A percentile compares a stretch with the other conserved stretches of the same genome.
Evolutionary conservation across 1,284 basidiomycete species (phyloP).

Genomic region (Marasmius tenuissimus): DNA sequence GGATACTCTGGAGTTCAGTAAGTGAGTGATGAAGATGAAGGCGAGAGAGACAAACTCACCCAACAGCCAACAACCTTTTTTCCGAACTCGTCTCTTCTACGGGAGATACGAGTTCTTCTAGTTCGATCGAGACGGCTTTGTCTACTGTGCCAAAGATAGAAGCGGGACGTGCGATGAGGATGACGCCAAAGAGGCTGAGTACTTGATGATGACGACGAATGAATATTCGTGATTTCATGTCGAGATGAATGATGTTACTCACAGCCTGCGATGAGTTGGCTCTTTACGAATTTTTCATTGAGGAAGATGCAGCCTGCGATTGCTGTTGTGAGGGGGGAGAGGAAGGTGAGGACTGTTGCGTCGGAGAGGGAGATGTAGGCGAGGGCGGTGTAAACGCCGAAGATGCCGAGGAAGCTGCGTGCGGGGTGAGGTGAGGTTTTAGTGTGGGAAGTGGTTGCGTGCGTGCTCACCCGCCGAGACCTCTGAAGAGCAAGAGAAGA

Average conservation of each 20-base stretch:
- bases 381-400: constrained; percentile 69
- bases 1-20: too few relatives aligned
- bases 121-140: not conserved
- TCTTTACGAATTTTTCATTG: constrained; percentile 58
- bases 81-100: too few relatives aligned
- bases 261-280: constrained; percentile 66
- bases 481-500: constrained; percentile 45
- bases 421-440: not conserved
- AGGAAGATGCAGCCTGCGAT: constrained; percentile 71
- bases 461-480: constrained; percentile 46
- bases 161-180: constrained; percentile 59
- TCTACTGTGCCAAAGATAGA: constrained; percentile 41
- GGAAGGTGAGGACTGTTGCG: constrained; percentile 75
- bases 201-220: constrained; percentile 32
- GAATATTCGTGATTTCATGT: constrained; percentile 6
- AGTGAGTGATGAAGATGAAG: too few relatives aligned
- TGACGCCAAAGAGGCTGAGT: constrained; percentile 58
- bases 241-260: constrained; percentile 21
- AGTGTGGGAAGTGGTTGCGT: not conserved
- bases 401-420: constrained; percentile 60
- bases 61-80: constrained; percentile 18
- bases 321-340: constrained; percentile 69
- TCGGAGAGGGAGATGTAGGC: constrained; percentile 73
- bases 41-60: too few relatives aligned
- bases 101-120: too few relatives aligned